phyloP scores from a whole-genome alignment of 139 green algal genomes.

The Protoeuglena noctilucae region DNA sequence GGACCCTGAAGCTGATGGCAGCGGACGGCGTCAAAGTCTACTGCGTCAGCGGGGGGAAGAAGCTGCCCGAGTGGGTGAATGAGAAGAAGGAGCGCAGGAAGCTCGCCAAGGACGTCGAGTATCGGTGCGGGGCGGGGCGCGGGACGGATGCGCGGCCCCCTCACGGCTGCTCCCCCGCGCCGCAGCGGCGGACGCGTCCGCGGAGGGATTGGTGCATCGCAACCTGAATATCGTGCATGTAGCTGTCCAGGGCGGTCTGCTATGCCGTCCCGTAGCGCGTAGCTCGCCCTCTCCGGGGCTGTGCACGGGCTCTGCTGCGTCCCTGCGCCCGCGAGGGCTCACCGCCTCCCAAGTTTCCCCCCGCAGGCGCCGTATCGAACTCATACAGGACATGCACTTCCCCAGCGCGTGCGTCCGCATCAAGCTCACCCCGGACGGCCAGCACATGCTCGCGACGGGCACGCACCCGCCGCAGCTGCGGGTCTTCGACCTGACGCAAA shows the following conservation, averaged over 20 bases:
- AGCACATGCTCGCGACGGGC: conserved; percentile 74
- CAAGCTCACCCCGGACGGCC: conserved; percentile 65
- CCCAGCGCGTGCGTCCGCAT: conserved; percentile 58
- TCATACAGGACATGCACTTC: conserved; percentile 85
- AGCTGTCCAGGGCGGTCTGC: too few species aligned
- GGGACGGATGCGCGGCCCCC: too few species aligned
- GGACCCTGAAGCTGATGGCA: conserved; percentile 61
- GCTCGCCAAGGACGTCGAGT: conserved; percentile 68
- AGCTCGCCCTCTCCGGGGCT: too few species aligned
- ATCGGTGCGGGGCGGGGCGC: too few species aligned
- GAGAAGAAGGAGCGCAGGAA: conserved; percentile 71
- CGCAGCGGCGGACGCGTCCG: too few species aligned
- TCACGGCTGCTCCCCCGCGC: too few species aligned
- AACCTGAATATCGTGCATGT: too few species aligned
- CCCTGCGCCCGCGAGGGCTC: too few species aligned
- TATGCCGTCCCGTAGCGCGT: too few species aligned
- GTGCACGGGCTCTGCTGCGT: too few species aligned
- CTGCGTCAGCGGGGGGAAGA: conserved; percentile 57
- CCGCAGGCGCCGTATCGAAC: conserved; percentile 51
- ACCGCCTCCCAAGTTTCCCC: too few species aligned
- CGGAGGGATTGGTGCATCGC: too few species aligned
- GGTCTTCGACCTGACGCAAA: conserved; percentile 80
- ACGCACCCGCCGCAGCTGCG: conserved; percentile 60
- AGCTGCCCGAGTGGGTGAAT: conserved; percentile 68
- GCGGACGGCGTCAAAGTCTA: conserved; percentile 83